Evolutionary conservation across 768 basidiomycete species (phyloP).

Genomic region (Amanita rimosa): DNA sequence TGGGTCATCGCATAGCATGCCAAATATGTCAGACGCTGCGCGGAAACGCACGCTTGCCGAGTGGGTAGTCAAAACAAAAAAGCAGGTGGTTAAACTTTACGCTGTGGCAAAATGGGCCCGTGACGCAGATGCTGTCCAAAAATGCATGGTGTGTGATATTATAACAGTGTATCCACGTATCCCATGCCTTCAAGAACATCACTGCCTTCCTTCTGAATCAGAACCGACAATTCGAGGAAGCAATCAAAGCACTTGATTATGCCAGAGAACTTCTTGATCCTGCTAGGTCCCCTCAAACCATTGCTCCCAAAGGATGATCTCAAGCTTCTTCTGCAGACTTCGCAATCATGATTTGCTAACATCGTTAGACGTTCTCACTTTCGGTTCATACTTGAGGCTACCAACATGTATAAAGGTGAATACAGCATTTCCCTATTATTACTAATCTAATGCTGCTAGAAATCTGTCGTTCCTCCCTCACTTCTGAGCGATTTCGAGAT

Average conservation of each 20-base stretch:
- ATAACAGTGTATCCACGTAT: not conserved
- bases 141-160: constrained; percentile 55
- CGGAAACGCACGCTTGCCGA: constrained; percentile 77
- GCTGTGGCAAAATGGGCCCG: constrained; percentile 82
- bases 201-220: constrained; percentile 80
- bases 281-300: constrained; percentile 47
- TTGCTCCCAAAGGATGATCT: constrained; percentile 4
- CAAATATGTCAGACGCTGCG: constrained; percentile 71
- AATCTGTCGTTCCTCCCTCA: constrained; percentile 53
- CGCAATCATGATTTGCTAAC: constrained; percentile 92
- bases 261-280: constrained; percentile 62
- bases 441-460: constrained; percentile 28
- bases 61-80: constrained; percentile 85
- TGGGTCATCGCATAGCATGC: constrained; percentile 35
- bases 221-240: constrained; percentile 72
- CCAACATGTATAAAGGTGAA: constrained; percentile 71
- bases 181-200: constrained; percentile 48
- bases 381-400: constrained; percentile 76
- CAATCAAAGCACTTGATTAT: constrained; percentile 49
- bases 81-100: constrained; percentile 83
- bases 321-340: constrained; percentile 33
- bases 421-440: constrained; percentile 3
- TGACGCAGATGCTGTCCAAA: constrained; percentile 75
- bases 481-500: constrained; percentile 62
- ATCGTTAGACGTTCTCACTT: constrained; percentile 80